These are phyloP conservation scores for Citrus trifoliata DNA, from an alignment of 345 rosid genomes.

Conservation along the genomic window DNA sequence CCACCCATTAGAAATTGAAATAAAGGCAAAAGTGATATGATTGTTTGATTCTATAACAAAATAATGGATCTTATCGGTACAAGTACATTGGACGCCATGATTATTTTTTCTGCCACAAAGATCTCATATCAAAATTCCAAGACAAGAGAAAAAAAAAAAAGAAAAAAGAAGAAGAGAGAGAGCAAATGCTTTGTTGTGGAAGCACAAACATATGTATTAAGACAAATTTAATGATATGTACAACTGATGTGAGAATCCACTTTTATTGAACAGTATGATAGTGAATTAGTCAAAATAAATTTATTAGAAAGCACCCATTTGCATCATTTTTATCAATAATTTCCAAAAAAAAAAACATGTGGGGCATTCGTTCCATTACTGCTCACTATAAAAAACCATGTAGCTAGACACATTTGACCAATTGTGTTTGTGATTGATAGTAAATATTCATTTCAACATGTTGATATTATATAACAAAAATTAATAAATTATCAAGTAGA, in stretches of 20 bases:
- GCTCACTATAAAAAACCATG: neutral
- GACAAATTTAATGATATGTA: neutral
- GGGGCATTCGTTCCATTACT: neutral
- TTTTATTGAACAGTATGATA: neutral
- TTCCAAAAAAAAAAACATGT: neutral
- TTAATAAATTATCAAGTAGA: neutral
- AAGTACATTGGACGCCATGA: neutral
- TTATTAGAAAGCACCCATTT: neutral
- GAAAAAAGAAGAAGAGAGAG: neutral
- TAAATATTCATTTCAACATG: neutral
- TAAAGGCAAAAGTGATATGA: neutral
- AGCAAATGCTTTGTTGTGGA: neutral
- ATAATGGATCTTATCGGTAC: neutral
- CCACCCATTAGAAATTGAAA: neutral
- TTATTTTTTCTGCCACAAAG: slow-evolving; percentile 4
- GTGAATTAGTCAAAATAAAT: neutral
- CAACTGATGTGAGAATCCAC: slow-evolving; percentile 11
- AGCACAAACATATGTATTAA: neutral
- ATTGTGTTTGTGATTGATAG: neutral
- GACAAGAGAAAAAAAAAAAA: neutral
- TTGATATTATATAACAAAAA: neutral
- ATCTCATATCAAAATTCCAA: neutral
- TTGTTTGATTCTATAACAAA: neutral
- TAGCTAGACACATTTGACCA: neutral
- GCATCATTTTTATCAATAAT: neutral